These are phyloP conservation scores for Beauveria scarabaeidicola DNA, from an alignment of 2,329 filamentous ascomycete species.

Conservation along the genomic window DNA sequence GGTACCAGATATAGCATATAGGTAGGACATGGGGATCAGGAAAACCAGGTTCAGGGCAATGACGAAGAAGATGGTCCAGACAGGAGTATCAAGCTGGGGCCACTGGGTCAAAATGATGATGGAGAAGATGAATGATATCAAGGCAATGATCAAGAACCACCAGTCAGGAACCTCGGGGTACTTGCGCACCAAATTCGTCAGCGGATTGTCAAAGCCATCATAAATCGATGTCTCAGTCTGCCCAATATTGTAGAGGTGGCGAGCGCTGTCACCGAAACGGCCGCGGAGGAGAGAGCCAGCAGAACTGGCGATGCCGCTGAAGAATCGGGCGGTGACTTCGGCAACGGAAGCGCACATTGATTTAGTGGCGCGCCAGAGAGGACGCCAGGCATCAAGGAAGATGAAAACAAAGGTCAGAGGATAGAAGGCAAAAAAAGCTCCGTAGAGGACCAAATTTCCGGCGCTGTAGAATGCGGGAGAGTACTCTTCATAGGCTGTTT, in stretches of 20 bases:
- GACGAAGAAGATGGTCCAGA: conserved; percentile 24
- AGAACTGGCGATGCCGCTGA: conserved; percentile 20
- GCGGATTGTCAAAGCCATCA: conserved; percentile 31
- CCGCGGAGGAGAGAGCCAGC: conserved; percentile 22
- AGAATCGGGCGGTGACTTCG: not conserved
- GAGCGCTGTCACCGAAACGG: conserved; percentile 22
- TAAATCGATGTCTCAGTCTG: conserved; percentile 31
- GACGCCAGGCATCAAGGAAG: conserved; percentile 24
- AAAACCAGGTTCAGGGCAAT: conserved; percentile 31
- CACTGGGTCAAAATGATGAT: conserved; percentile 23
- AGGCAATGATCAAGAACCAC: conserved; percentile 27
- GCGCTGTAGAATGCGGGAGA: conserved; percentile 26
- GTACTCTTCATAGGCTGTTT: conserved; percentile 26
- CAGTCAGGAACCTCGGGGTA: conserved; percentile 41
- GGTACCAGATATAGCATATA: conserved; percentile 34
- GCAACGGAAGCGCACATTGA: not conserved
- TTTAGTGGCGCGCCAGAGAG: conserved; percentile 8
- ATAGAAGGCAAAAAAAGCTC: conserved; percentile 25
- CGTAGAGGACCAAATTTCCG: conserved; percentile 23
- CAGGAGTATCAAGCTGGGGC: conserved; percentile 21
- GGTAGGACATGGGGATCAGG: conserved; percentile 31
- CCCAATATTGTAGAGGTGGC: conserved; percentile 30
- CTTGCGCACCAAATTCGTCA: conserved; percentile 33
- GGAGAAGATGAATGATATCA: conserved; percentile 23
- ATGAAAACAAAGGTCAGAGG: conserved; percentile 28